Evolutionary conservation across 352 stramenopile species (phyloP).

Genomic region (Elongisporangium undulatum): DNA sequence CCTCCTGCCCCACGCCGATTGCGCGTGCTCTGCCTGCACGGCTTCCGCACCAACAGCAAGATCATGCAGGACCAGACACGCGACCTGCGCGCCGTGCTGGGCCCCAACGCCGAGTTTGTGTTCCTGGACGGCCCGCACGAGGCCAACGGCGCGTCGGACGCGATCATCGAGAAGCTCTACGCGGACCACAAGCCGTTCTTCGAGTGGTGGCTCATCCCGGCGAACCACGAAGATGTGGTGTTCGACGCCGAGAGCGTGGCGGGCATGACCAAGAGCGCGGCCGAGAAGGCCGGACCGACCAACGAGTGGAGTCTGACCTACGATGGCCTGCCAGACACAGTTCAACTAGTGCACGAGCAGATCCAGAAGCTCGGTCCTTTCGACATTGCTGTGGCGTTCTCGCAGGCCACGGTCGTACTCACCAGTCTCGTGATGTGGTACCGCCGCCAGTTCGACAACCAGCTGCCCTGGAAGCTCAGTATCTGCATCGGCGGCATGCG

Average conservation of each 20-base stretch:
- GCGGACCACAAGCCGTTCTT: conserved; percentile 10
- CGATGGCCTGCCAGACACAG: conserved; percentile 17
- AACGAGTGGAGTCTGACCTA: conserved; percentile 11
- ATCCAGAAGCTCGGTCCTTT: conserved; percentile 26
- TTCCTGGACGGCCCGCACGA: conserved; percentile 15
- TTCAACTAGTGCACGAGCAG: conserved; percentile 29
- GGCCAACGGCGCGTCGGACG: conserved; percentile 8
- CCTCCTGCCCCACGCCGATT: conserved; percentile 12
- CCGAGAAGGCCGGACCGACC: conserved; percentile 21
- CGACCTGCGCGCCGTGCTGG: conserved; percentile 13
- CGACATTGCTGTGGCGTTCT: conserved; percentile 47
- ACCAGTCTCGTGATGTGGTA: conserved; percentile 25
- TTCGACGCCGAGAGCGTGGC: conserved; percentile 4
- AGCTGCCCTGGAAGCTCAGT: conserved; percentile 34
- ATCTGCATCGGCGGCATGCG: conserved; percentile 31
- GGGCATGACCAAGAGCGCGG: neutral
- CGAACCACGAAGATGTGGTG: conserved; percentile 27
- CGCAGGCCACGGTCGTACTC: conserved; percentile 33
- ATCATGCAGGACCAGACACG: conserved; percentile 19
- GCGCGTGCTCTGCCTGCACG: conserved; percentile 23
- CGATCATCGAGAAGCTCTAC: conserved; percentile 12
- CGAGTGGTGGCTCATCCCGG: conserved; percentile 17
- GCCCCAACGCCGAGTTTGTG: conserved; percentile 12
- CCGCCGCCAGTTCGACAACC: conserved; percentile 16
- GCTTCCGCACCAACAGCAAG: conserved; percentile 20